Percentiles rank a stretch among this genome's conserved stretches.
These are phyloP conservation scores for Bimuria novae-zelandiae DNA, from an alignment of 2,329 filamentous ascomycete genomes.

Conservation along the genomic window DNA sequence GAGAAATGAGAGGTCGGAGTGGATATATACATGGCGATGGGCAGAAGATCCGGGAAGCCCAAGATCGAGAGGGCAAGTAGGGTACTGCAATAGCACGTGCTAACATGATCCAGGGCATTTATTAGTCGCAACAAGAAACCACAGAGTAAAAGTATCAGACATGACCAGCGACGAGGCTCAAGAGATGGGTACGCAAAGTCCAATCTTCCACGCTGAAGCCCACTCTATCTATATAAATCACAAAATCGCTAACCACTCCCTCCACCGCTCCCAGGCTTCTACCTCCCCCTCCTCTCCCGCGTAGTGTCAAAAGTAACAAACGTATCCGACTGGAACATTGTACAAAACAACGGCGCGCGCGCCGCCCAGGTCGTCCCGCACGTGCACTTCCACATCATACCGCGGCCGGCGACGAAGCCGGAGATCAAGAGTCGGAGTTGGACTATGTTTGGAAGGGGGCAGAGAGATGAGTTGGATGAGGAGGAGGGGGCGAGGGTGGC, in stretches of 20 bases:
- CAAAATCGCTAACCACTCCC: no score
- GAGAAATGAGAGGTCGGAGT: no score
- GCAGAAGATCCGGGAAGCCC: no score
- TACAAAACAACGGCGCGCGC: conserved; percentile 91
- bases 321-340: conserved; percentile 88
- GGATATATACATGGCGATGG: no score
- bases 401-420: conserved; percentile 64
- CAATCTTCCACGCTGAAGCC: no score
- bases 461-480: conserved; percentile 75
- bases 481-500: conserved; percentile 70
- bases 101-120: conserved; percentile 59
- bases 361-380: conserved; percentile 93
- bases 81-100: no score
- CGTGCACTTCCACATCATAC: conserved; percentile 94
- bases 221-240: no score
- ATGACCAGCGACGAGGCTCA: conserved; percentile 65
- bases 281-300: conserved; percentile 72
- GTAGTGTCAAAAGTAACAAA: conserved; percentile 72
- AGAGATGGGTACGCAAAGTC: conserved; percentile 68
- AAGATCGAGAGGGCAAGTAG: no score
- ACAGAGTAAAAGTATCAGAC: conserved; percentile 78
- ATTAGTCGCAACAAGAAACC: conserved; percentile 76
- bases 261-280: conserved; percentile 49
- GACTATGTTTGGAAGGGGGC: conserved; percentile 80
- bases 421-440: conserved; percentile 67